Evolutionary conservation across 139 green algal species (phyloP).

Genomic region (Chlorella sp.): DNA sequence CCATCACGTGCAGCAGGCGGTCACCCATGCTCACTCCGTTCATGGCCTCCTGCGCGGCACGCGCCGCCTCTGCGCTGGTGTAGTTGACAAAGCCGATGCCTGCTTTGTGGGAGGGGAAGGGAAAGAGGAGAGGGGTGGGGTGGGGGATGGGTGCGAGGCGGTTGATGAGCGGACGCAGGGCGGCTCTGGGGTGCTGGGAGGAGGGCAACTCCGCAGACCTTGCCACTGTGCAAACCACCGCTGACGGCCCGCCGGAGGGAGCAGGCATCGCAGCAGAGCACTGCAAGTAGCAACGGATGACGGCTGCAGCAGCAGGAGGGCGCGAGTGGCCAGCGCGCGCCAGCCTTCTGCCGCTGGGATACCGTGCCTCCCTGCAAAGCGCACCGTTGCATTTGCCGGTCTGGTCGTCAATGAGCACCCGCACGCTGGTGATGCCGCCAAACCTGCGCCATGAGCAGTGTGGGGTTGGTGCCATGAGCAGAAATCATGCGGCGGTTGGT

Average conservation of each 20-base stretch:
- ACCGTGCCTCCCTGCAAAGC: not conserved
- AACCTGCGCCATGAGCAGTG: constrained; percentile 6
- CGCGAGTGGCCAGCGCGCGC: not conserved
- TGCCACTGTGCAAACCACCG: too few relatives aligned
- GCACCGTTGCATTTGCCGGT: constrained; percentile 49
- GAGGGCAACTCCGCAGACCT: too few relatives aligned
- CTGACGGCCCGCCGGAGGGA: too few relatives aligned
- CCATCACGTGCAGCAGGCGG: constrained; percentile 57
- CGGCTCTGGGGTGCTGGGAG: too few relatives aligned
- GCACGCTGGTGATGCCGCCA: constrained; percentile 67
- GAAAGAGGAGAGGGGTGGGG: not conserved
- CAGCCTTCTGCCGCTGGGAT: not conserved
- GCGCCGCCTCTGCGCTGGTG: constrained; percentile 42
- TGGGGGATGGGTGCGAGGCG: too few relatives aligned
- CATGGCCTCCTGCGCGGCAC: constrained; percentile 56
- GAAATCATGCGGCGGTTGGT: too few relatives aligned
- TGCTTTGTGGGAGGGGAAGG: not conserved
- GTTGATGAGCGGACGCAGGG: too few relatives aligned
- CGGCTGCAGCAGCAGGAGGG: not conserved
- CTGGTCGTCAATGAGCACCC: constrained; percentile 56
- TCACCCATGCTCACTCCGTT: constrained; percentile 56
- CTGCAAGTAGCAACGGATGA: too few relatives aligned
- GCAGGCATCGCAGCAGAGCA: too few relatives aligned
- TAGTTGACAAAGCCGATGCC: constrained; percentile 81
- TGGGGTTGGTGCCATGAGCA: too few relatives aligned